phyloP scores from a whole-genome alignment of 352 stramenopile genomes.

The Pythium sp. region DNA sequence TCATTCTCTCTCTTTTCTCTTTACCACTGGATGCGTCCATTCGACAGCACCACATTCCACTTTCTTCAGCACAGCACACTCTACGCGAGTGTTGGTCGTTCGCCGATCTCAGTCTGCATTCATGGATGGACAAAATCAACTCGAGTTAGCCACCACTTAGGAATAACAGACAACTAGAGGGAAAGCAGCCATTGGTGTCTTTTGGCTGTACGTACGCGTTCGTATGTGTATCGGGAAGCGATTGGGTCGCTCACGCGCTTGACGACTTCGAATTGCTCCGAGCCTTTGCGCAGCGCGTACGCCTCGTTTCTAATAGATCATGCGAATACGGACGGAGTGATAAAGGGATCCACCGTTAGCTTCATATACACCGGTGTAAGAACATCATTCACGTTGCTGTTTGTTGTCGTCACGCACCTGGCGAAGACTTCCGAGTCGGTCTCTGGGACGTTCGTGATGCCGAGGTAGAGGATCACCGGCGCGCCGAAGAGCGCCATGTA shows the following conservation, averaged over 20 bases:
- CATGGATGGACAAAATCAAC: background rate
- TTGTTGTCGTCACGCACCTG: conserved; percentile 32
- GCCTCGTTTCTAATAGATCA: conserved; percentile 44
- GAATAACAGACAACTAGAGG: too few relatives aligned
- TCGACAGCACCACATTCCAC: background rate
- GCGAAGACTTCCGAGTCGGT: conserved; percentile 83
- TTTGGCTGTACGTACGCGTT: conserved; percentile 32
- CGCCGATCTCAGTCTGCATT: conserved; percentile 51
- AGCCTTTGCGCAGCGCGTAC: conserved; percentile 49
- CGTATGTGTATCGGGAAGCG: conserved; percentile 46
- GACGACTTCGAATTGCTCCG: conserved; percentile 37
- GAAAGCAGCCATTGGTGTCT: too few relatives aligned
- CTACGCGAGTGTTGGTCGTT: conserved; percentile 56
- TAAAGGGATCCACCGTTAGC: background rate
- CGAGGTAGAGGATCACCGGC: conserved; percentile 71
- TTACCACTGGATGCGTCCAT: background rate
- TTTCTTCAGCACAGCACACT: background rate
- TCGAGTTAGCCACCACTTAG: background rate
- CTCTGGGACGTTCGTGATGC: conserved; percentile 76
- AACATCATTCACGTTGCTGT: background rate
- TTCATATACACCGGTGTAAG: background rate
- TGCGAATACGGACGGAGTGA: background rate
- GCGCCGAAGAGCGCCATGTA: conserved; percentile 75
- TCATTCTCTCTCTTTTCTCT: background rate
- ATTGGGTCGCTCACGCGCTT: conserved; percentile 45